These are phyloP conservation scores for Colletotrichum endophyticum DNA, from an alignment of 2,329 filamentous ascomycete species.

Conservation along the genomic window DNA sequence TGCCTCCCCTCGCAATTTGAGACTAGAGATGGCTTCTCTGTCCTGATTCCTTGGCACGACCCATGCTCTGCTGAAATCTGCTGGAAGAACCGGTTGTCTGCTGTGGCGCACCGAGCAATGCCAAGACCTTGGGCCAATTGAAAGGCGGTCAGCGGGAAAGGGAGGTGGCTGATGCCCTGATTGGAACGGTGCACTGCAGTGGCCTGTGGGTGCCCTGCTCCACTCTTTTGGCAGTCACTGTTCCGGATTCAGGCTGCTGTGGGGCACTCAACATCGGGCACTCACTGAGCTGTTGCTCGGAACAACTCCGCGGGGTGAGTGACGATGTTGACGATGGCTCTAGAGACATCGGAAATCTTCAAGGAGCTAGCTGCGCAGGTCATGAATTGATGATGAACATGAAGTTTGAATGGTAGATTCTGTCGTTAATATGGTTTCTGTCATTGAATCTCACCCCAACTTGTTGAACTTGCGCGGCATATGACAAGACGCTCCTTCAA, in stretches of 20 bases:
- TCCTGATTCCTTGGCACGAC: conserved; percentile 3
- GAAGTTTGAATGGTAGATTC: no score
- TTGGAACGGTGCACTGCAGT: neutral
- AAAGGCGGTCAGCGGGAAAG: neutral
- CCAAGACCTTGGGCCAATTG: neutral
- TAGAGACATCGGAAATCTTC: neutral
- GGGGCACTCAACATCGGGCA: neutral
- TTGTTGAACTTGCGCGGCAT: neutral
- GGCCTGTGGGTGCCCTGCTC: neutral
- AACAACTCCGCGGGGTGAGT: neutral
- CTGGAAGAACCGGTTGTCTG: neutral
- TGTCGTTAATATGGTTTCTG: no score
- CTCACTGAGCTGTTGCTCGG: neutral
- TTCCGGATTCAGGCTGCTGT: conserved; percentile 1
- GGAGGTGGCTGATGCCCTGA: neutral
- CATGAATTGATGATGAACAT: neutral
- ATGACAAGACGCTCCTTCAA: rapidly evolving
- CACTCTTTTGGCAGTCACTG: neutral
- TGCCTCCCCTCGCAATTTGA: neutral
- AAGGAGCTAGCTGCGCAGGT: neutral
- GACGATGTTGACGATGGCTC: neutral
- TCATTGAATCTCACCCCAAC: no score
- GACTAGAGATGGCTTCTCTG: neutral
- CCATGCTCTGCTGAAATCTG: neutral
- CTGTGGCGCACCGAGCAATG: neutral